phyloP scores from a whole-genome alignment of 202 grass and related monocot genomes.

The Panicum virgatum region DNA sequence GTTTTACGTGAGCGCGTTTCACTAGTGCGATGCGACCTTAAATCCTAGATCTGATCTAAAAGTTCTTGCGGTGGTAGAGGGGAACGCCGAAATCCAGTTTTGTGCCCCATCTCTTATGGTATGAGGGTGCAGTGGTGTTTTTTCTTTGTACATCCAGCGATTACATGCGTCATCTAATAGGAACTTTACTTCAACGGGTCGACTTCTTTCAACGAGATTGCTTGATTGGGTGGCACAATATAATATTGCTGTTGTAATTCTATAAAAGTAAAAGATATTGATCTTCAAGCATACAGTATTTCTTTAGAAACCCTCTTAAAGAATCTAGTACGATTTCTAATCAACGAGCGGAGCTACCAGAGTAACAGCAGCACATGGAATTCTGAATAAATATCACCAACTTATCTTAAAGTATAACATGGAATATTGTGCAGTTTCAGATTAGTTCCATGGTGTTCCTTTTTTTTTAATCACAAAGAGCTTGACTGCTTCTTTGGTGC shows the following conservation, averaged over 20 bases:
- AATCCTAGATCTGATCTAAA: not conserved
- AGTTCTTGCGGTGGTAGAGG: not conserved
- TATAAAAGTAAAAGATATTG: too few species aligned
- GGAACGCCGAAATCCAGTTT: not conserved
- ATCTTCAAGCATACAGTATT: not conserved
- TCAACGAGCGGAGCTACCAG: too few species aligned
- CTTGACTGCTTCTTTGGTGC: too few species aligned
- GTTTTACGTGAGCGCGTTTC: too few species aligned
- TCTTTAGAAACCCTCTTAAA: not conserved
- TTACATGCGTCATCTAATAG: not conserved
- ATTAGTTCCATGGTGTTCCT: constrained; percentile 2
- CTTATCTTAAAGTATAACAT: too few species aligned
- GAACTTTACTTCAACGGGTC: not conserved
- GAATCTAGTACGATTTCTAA: not conserved
- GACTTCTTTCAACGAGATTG: not conserved
- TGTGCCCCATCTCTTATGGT: not conserved
- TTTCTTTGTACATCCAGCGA: not conserved
- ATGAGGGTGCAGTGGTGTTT: not conserved
- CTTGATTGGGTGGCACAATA: too few species aligned
- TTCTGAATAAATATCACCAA: too few species aligned
- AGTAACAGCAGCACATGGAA: too few species aligned
- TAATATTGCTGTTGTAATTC: too few species aligned
- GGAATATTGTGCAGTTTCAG: not conserved
- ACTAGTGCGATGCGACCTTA: too few species aligned
- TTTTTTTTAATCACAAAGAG: constrained; percentile 5